Conservation (phyloP, 2,329 filamentous ascomycete species). For the Aspergillus amoenus region DNA sequence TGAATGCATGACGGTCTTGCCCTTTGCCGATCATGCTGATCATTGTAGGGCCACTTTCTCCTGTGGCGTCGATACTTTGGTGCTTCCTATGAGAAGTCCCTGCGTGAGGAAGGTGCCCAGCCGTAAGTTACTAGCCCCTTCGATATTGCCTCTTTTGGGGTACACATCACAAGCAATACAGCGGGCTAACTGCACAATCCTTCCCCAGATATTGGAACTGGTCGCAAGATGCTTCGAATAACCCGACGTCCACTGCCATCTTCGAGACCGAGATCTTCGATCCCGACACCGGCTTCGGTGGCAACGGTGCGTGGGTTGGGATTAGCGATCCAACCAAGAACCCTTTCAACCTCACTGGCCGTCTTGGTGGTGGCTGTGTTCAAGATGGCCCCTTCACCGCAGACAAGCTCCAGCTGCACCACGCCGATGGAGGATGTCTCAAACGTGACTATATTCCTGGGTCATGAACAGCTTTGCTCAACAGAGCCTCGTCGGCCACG, state of each 20-base stretch:
- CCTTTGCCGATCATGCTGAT: constrained; percentile 9
- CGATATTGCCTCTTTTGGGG: not conserved
- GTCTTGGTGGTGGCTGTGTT: constrained; percentile 18
- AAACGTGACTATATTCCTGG: constrained; percentile 18
- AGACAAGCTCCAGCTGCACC: constrained; percentile 11
- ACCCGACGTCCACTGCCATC: constrained; percentile 15
- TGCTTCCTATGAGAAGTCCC: constrained; percentile 41
- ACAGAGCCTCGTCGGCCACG: constrained; percentile 16
- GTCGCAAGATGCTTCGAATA: constrained; percentile 27
- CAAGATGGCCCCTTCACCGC: constrained; percentile 15
- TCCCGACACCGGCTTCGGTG: constrained; percentile 14
- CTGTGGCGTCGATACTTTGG: constrained; percentile 47
- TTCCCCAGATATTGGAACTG: constrained; percentile 32
- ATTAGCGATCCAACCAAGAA: constrained; percentile 9
- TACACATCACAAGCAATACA: not conserved
- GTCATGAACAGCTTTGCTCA: constrained; percentile 19
- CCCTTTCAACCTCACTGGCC: constrained; percentile 18
- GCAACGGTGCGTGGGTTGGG: constrained; percentile 16
- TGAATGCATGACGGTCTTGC: not conserved
- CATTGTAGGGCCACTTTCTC: constrained; percentile 30
- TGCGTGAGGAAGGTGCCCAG: constrained; percentile 41
- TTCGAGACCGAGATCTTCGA: constrained; percentile 19
- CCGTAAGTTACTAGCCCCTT: constrained; percentile 29
- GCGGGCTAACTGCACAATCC: not conserved
- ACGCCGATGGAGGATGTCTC: constrained; percentile 14